These are phyloP conservation scores for Gorgonomyces haynaldii DNA, from an alignment of 192 early-diverging fungal species.

Conservation along the genomic window DNA sequence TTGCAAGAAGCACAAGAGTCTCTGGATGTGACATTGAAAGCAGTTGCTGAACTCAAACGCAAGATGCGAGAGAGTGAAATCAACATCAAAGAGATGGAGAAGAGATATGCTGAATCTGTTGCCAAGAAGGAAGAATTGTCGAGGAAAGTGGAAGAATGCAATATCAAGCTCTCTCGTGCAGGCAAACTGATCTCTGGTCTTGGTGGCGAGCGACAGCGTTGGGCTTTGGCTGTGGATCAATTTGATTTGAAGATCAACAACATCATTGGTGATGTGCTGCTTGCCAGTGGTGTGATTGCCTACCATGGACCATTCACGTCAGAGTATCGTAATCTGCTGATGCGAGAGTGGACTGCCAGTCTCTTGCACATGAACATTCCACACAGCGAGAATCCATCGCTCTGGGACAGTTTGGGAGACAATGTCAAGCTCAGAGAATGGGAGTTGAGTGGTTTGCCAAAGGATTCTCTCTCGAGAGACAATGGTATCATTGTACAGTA, in stretches of 20 bases:
- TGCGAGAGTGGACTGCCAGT: constrained; percentile 41
- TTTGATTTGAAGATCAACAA: constrained; percentile 43
- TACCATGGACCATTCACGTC: constrained; percentile 51
- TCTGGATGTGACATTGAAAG: constrained; percentile 42
- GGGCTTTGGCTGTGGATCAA: constrained; percentile 44
- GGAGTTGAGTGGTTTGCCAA: constrained; percentile 44
- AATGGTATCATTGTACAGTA: constrained; percentile 51
- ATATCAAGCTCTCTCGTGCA: constrained; percentile 41
- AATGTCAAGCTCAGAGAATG: constrained; percentile 47
- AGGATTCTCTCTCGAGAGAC: constrained; percentile 44
- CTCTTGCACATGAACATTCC: constrained; percentile 44
- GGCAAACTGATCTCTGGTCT: constrained; percentile 48
- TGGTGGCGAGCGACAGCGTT: constrained; percentile 48
- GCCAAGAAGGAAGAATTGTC: constrained; percentile 54
- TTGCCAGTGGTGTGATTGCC: constrained; percentile 45
- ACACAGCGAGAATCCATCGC: constrained; percentile 41
- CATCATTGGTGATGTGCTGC: constrained; percentile 45
- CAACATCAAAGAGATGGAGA: constrained; percentile 56
- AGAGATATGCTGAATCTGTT: constrained; percentile 42
- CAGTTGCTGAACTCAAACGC: constrained; percentile 43
- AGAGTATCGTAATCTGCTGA: constrained; percentile 30
- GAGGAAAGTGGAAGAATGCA: constrained; percentile 48
- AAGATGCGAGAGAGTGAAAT: constrained; percentile 46
- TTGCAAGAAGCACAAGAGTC: constrained; percentile 45
- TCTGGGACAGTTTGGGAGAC: constrained; percentile 46